These are phyloP conservation scores for Oropetium thomaeum DNA, from an alignment of 176 grass and related monocot genomes.

Conservation along the genomic window DNA sequence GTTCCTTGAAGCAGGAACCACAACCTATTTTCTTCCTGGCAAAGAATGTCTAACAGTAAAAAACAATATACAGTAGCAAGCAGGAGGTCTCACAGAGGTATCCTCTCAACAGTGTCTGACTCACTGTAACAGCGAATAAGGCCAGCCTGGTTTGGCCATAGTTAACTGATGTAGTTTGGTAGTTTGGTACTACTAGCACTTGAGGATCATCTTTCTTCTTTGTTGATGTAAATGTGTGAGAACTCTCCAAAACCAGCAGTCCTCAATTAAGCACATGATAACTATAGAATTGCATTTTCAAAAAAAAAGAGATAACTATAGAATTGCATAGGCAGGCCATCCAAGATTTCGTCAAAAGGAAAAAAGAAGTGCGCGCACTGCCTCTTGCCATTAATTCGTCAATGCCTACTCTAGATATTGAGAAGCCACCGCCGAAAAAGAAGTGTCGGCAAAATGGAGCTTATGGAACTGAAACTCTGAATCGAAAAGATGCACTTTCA, in stretches of 20 bases:
- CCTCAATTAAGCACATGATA: too few relatives aligned
- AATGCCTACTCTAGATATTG: too few relatives aligned
- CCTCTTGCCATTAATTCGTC: too few relatives aligned
- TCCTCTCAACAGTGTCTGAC: not conserved
- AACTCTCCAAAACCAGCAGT: too few relatives aligned
- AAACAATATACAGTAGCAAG: too few relatives aligned
- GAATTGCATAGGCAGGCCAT: slow-evolving; percentile 4
- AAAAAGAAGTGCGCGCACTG: slow-evolving; percentile 29
- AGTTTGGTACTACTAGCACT: slow-evolving; percentile 17
- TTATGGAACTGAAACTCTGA: not conserved
- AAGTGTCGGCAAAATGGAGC: slow-evolving; percentile 32
- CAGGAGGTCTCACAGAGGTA: too few relatives aligned
- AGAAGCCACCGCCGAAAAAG: slow-evolving; percentile 22
- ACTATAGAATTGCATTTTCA: too few relatives aligned
- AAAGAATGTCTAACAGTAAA: not conserved
- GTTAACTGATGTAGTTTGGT: not conserved
- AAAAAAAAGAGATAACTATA: not conserved
- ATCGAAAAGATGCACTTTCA: slow-evolving; percentile 30
- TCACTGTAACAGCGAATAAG: not conserved
- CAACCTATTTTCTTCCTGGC: not conserved
- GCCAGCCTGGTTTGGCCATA: not conserved
- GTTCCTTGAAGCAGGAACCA: not conserved
- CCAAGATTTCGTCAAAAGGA: slow-evolving; percentile 26
- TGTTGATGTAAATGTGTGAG: not conserved
- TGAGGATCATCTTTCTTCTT: not conserved